Conservation (phyloP, 2,329 filamentous ascomycete genomes). For the Elsinoe fawcettii region DNA sequence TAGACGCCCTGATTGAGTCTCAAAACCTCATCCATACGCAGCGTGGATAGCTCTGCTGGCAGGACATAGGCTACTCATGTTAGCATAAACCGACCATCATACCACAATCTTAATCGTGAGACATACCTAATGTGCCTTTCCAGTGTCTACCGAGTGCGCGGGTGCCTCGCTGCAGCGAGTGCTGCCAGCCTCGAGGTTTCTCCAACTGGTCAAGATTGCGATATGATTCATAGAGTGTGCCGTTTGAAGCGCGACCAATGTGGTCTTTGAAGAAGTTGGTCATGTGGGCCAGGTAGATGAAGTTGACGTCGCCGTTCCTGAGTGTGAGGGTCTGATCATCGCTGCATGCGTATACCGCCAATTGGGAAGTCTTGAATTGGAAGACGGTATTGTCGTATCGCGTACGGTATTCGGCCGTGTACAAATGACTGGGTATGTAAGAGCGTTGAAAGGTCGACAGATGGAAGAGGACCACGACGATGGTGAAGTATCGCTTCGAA, state of each 20-base stretch:
- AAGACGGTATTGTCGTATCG: constrained; percentile 16
- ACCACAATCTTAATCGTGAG: neutral
- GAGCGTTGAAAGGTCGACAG: constrained; percentile 7
- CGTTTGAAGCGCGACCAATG: constrained; percentile 34
- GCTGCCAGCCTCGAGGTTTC: constrained; percentile 28
- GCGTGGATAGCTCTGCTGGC: constrained; percentile 22
- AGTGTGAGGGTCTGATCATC: constrained; percentile 34
- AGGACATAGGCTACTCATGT: constrained; percentile 31
- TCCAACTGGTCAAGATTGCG: neutral
- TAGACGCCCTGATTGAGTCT: constrained; percentile 13
- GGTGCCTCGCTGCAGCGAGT: constrained; percentile 29
- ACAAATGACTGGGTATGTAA: neutral
- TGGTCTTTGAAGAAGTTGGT: constrained; percentile 49
- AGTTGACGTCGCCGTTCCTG: constrained; percentile 34
- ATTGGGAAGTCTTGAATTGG: constrained; percentile 40
- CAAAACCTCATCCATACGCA: constrained; percentile 24
- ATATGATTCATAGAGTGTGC: neutral
- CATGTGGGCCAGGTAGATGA: constrained; percentile 40
- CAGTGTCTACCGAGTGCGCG: constrained; percentile 37
- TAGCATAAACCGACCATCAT: constrained; percentile 18
- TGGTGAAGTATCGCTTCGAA: constrained; percentile 20
- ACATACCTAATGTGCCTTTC: constrained; percentile 44
- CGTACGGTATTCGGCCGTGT: neutral
- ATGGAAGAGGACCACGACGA: constrained; percentile 28
- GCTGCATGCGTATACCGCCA: constrained; percentile 35